A percentile compares a stretch with the other conserved stretches of the same genome.
Conservation (phyloP, 805 yeast genomes). For the Tetrapisispora fleetii region DNA sequence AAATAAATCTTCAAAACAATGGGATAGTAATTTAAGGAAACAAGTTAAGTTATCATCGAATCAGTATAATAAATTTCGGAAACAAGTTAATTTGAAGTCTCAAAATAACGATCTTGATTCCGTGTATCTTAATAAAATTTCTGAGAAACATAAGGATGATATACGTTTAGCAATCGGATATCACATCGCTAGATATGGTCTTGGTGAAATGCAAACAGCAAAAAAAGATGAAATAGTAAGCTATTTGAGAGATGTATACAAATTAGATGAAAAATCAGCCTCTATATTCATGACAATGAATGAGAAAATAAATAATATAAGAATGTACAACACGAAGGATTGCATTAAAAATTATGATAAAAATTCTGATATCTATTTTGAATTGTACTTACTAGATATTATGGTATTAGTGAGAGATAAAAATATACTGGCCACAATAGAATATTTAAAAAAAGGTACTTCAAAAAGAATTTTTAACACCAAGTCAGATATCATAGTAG, state of each 20-base stretch:
- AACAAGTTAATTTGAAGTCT: slow-evolving; percentile 20
- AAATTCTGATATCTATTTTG: slow-evolving; percentile 19
- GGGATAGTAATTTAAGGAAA: slow-evolving; percentile 25
- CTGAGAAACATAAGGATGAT: slow-evolving; percentile 13
- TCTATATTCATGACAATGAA: slow-evolving; percentile 35
- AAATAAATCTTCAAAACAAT: slow-evolving; percentile 21
- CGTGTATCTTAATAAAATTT: slow-evolving; percentile 28
- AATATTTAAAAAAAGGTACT: slow-evolving; percentile 32
- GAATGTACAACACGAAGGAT: slow-evolving; percentile 30
- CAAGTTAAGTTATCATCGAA: slow-evolving; percentile 21
- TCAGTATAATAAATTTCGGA: slow-evolving; percentile 23
- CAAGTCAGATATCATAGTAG: neutral
- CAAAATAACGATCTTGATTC: slow-evolving; percentile 26
- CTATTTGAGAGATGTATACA: slow-evolving; percentile 25
- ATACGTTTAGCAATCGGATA: slow-evolving; percentile 36
- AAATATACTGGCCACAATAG: slow-evolving; percentile 28
- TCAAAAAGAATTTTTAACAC: neutral
- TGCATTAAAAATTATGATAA: slow-evolving; percentile 42
- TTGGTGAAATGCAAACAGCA: slow-evolving; percentile 27
- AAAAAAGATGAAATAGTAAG: slow-evolving; percentile 21
- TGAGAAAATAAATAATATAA: slow-evolving; percentile 32
- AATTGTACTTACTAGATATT: slow-evolving; percentile 22
- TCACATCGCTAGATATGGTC: slow-evolving; percentile 35
- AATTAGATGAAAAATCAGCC: slow-evolving; percentile 23
- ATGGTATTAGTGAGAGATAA: slow-evolving; percentile 23